A percentile compares a stretch with the other conserved stretches of the same genome.
Conservation (phyloP, 495 filamentous ascomycete genomes). For the Aspergillus nanangensis region DNA sequence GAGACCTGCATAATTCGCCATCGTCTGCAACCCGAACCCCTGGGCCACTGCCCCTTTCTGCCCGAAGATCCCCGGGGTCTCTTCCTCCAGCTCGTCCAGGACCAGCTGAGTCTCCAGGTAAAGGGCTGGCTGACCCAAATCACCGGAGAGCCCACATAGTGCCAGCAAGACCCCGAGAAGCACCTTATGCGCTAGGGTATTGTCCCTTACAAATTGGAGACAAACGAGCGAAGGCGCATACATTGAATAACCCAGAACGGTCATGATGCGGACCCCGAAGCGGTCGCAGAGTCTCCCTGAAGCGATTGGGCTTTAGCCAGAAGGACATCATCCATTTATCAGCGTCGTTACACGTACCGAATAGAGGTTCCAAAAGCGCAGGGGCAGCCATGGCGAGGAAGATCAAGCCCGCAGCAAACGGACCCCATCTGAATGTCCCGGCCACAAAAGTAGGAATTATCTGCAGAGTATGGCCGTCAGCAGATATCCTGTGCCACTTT, state of each 20-base stretch:
- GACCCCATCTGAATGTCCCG: constrained; percentile 55
- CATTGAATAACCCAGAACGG: constrained; percentile 41
- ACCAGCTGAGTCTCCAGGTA: constrained; percentile 60
- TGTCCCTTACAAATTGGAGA: constrained; percentile 38
- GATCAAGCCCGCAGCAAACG: constrained; percentile 62
- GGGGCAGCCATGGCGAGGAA: constrained; percentile 63
- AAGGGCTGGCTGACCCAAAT: constrained; percentile 21
- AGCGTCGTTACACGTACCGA: constrained; percentile 34
- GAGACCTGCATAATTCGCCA: constrained; percentile 24
- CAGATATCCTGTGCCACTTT: neutral
- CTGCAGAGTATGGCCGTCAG: constrained; percentile 4
- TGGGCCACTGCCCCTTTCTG: constrained; percentile 50
- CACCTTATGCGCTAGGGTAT: constrained; percentile 22
- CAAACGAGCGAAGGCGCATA: constrained; percentile 45
- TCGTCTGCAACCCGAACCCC: constrained; percentile 51
- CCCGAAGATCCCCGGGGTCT: constrained; percentile 45
- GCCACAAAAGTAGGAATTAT: constrained; percentile 57
- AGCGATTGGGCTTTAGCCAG: constrained; percentile 18
- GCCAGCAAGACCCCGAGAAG: constrained; percentile 27
- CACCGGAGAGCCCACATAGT: constrained; percentile 19
- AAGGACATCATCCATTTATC: constrained; percentile 6
- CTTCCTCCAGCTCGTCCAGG: constrained; percentile 52
- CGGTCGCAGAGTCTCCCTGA: constrained; percentile 45
- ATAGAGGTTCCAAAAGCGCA: constrained; percentile 40
- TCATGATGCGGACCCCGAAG: constrained; percentile 42